phyloP scores from a whole-genome alignment of 2,329 filamentous ascomycete species.

The Penicillium hordei region DNA sequence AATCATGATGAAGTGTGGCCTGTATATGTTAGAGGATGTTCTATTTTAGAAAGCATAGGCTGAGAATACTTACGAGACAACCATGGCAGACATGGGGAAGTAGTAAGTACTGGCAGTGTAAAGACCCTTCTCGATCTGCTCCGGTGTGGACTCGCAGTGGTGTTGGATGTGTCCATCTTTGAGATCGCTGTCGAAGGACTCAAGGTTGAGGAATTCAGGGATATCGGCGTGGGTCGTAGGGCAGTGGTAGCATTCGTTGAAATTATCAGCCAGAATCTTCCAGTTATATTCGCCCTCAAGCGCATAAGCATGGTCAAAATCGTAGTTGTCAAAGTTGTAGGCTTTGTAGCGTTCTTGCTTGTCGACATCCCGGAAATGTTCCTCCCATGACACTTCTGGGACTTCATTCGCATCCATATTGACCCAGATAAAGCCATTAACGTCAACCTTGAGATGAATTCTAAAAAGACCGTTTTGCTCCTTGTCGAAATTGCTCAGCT shows the following conservation, averaged over 20 bases:
- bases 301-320: slow-evolving; percentile 22
- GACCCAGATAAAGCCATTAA: slow-evolving; percentile 26
- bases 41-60: no score
- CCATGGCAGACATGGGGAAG: slow-evolving; percentile 35
- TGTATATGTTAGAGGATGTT: slow-evolving; percentile 33
- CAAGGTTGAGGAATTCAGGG: slow-evolving; percentile 56
- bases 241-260: slow-evolving; percentile 63
- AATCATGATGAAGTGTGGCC: slow-evolving; percentile 64
- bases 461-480: slow-evolving; percentile 22
- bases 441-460: slow-evolving; percentile 24
- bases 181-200: slow-evolving; percentile 55
- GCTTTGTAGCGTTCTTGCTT: slow-evolving; percentile 23
- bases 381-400: slow-evolving; percentile 24
- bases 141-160: slow-evolving; percentile 48
- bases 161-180: slow-evolving; percentile 54
- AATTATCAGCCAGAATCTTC: slow-evolving; percentile 27
- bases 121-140: slow-evolving; percentile 51
- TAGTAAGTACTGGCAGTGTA: slow-evolving; percentile 37
- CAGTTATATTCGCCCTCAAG: slow-evolving; percentile 26
- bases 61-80: slow-evolving; percentile 30
- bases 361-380: slow-evolving; percentile 24
- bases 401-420: slow-evolving; percentile 25
- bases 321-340: slow-evolving; percentile 24
- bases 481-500: slow-evolving; percentile 18
- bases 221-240: slow-evolving; percentile 60